Base-by-base conservation (phyloP, 441 rosid species). In the Metrosideros polymorpha region DNA sequence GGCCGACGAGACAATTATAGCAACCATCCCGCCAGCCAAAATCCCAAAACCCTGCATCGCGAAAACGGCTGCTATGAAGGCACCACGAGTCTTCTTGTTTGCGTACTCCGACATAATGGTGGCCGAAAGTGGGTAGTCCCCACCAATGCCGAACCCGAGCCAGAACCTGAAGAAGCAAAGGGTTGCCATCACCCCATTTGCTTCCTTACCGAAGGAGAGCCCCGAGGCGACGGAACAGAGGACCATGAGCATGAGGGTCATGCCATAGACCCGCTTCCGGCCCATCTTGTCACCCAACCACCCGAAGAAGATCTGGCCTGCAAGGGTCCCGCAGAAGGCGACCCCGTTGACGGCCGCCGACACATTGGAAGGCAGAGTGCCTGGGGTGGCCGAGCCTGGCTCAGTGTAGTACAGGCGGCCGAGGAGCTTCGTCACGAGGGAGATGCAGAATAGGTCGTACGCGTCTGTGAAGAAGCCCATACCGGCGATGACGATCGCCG, bases 31-130 rank as follows among this genome's bases (percentile, higher is more conserved):
- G 15, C 85, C 85, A 30, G 59, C 45, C 43, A 83, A 83, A 54
- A 83, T 83, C 61, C 85, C 85, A 55, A 83, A 83, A 25, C 85
- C 85, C 57, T 83, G 85, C 85, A 83, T 83, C 22, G 85, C 85
- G 15, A 83, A 83, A 32, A 83, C 85, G 43, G 79, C 79, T 0
- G 85, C 85, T 19, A 83, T 83, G 61, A 83, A 83, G 39, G 85
- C 85, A 13, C 79, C 79, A 5, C 77, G 77, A 66, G 77, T 66
- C 77, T 66, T 66, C 77, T 66, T 66, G 27, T 83, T 83, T 13
- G 85, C 59, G 47, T 83, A 83, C 61, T 83, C 85, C 10, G 85
- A 83, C 85, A 83, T 83, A 19, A 83, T 83, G 30, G 85, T 83
- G 66, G 85, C 85, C 6, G 85, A 83, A 66, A 66, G 79, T 4